These are phyloP conservation scores for Cryphonectria japonica DNA, from an alignment of 2,329 filamentous ascomycete genomes.

Conservation along the genomic window DNA sequence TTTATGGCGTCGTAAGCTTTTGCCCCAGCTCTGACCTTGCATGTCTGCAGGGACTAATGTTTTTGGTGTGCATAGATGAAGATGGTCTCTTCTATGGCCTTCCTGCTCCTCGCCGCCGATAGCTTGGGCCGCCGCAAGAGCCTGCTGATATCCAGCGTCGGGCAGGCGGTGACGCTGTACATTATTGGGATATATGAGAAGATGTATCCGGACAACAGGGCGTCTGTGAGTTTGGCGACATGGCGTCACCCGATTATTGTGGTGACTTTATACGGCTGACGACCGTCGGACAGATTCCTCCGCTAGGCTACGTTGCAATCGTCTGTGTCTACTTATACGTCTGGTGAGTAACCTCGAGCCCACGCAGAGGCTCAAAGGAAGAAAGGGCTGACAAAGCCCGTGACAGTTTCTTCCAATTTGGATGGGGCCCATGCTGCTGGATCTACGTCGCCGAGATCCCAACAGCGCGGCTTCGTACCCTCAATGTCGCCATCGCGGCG, in stretches of 20 bases:
- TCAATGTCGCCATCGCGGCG: constrained; percentile 64
- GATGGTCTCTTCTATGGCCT: constrained; percentile 63
- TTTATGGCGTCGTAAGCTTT: constrained; percentile 66
- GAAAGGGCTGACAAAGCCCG: neutral
- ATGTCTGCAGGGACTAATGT: no score
- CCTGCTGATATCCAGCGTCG: constrained; percentile 67
- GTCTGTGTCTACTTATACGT: constrained; percentile 76
- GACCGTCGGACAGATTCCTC: constrained; percentile 50
- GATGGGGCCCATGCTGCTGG: constrained; percentile 67
- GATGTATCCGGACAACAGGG: neutral
- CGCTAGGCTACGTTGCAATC: constrained; percentile 71
- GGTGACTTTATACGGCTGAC: neutral
- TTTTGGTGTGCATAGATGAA: constrained; percentile 44
- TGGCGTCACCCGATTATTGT: neutral
- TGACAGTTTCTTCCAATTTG: constrained; percentile 61
- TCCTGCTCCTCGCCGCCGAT: constrained; percentile 70
- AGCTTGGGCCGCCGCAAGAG: constrained; percentile 66
- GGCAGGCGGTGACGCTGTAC: constrained; percentile 56
- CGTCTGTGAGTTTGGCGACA: neutral
- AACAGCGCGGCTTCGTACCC: constrained; percentile 58
- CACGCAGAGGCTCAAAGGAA: no score
- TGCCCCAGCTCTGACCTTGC: neutral
- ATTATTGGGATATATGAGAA: constrained; percentile 28
- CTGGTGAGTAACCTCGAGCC: constrained; percentile 39
- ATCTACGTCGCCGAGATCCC: constrained; percentile 68